Conservation (phyloP, 148 eudicot genomes). For the Amaranthus hypochondriacus region DNA sequence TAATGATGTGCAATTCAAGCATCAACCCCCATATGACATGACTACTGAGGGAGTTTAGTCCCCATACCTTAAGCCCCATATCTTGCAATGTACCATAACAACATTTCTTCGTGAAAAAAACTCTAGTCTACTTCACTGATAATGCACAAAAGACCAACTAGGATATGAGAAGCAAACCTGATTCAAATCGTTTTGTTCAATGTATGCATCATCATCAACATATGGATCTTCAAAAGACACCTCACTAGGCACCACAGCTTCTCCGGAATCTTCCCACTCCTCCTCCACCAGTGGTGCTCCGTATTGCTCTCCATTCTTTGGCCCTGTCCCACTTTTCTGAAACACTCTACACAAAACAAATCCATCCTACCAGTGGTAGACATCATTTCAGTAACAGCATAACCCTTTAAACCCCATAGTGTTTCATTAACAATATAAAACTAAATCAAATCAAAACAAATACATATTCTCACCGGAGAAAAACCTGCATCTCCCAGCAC, state of each 20-base stretch:
- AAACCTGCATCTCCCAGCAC: conserved; percentile 54
- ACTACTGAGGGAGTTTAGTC: too few species aligned
- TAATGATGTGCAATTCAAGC: too few species aligned
- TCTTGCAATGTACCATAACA: too few species aligned
- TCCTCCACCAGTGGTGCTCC: conserved; percentile 93
- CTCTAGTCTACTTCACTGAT: too few species aligned
- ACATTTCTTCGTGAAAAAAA: not conserved
- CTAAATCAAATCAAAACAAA: not conserved
- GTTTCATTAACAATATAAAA: not conserved
- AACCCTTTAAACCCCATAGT: not conserved
- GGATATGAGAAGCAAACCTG: conserved; percentile 43
- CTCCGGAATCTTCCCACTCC: conserved; percentile 78
- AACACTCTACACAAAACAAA: conserved; percentile 85
- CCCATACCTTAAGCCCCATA: too few species aligned
- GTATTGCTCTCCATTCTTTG: conserved; percentile 92
- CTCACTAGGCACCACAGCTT: conserved; percentile 37
- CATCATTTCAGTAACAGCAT: not conserved
- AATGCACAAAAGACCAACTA: too few species aligned
- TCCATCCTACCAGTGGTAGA: conserved; percentile 51
- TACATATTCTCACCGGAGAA: conserved; percentile 47
- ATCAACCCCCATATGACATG: too few species aligned
- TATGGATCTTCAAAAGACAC: conserved; percentile 47
- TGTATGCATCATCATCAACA: conserved; percentile 47
- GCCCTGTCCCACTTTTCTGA: conserved; percentile 96
- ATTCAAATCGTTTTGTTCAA: conserved; percentile 54